Percentiles rank a stretch among this genome's conserved stretches.
Conservation (phyloP, 2,329 filamentous ascomycete species). For the Xylaria sp. region DNA sequence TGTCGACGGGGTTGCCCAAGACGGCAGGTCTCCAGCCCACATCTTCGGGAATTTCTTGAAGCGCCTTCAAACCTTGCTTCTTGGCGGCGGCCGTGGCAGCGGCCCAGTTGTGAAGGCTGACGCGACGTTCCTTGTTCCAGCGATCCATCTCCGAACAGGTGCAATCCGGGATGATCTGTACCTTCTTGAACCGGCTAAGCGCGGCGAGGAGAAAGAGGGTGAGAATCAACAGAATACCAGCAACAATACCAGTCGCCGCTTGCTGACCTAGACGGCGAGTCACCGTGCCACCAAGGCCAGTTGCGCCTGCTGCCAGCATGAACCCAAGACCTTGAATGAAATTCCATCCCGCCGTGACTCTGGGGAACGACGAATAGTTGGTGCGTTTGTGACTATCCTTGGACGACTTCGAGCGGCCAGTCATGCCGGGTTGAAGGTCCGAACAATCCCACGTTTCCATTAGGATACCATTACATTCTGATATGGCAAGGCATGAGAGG, state of each 20-base stretch:
- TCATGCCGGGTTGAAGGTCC: conserved; percentile 68
- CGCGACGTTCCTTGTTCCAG: conserved; percentile 45
- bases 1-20: conserved; percentile 65
- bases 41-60: conserved; percentile 42
- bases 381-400: conserved; percentile 45
- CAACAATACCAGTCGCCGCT: conserved; percentile 62
- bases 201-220: conserved; percentile 58
- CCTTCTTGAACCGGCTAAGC: conserved; percentile 58
- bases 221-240: conserved; percentile 59
- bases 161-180: conserved; percentile 63
- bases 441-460: conserved; percentile 82
- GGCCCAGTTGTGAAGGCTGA: conserved; percentile 42
- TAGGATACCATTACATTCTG: conserved; percentile 70
- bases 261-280: conserved; percentile 63
- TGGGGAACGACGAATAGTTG: conserved; percentile 71
- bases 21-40: conserved; percentile 64
- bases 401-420: conserved; percentile 45
- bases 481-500: conserved; percentile 65
- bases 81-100: conserved; percentile 35
- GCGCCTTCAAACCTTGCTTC: conserved; percentile 26
- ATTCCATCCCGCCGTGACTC: conserved; percentile 66
- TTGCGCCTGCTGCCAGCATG: conserved; percentile 62
- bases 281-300: conserved; percentile 61
- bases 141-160: conserved; percentile 51
- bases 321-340: conserved; percentile 66